Percentiles rank a stretch among this genome's conserved stretches.
These are phyloP conservation scores for Chrysochromulina tobinii DNA, from an alignment of 78 protist species.

Conservation along the genomic window DNA sequence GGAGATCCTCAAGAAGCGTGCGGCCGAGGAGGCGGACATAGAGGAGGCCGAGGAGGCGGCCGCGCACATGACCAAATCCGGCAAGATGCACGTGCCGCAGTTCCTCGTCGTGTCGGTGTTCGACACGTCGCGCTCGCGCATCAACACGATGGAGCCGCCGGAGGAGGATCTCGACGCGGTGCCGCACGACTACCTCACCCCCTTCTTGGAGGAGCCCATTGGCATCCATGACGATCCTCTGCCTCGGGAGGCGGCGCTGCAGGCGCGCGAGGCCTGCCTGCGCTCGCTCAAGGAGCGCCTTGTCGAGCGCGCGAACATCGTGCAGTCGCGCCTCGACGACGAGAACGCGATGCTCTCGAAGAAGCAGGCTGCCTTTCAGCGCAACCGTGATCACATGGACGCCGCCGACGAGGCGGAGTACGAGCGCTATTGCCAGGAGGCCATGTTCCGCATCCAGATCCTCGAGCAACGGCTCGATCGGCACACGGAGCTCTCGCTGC, in stretches of 20 bases:
- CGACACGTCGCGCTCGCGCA: conserved; percentile 27
- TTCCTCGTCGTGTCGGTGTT: background rate
- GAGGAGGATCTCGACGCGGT: background rate
- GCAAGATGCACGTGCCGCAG: background rate
- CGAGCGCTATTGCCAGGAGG: conserved; percentile 41
- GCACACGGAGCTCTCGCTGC: conserved; percentile 38
- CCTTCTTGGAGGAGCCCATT: background rate
- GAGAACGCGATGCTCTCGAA: conserved; percentile 38
- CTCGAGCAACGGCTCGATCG: conserved; percentile 55
- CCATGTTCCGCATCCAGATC: conserved; percentile 58
- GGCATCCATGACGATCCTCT: background rate
- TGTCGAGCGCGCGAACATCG: conserved; percentile 55
- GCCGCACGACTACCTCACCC: conserved; percentile 31
- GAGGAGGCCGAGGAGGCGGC: background rate
- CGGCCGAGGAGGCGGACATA: background rate
- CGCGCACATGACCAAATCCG: background rate
- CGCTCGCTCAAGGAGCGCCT: conserved; percentile 38
- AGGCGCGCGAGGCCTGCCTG: conserved; percentile 24
- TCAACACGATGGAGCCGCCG: background rate
- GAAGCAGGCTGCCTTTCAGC: conserved; percentile 20
- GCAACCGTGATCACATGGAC: conserved; percentile 36
- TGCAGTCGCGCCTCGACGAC: conserved; percentile 60
- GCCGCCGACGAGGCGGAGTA: conserved; percentile 54
- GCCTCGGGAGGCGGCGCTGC: conserved; percentile 9
- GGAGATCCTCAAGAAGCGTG: background rate